Percentiles rank a stretch among this genome's conserved stretches.
phyloP scores from a whole-genome alignment of 2,329 filamentous ascomycete genomes.

The Aschersonia sp. region DNA sequence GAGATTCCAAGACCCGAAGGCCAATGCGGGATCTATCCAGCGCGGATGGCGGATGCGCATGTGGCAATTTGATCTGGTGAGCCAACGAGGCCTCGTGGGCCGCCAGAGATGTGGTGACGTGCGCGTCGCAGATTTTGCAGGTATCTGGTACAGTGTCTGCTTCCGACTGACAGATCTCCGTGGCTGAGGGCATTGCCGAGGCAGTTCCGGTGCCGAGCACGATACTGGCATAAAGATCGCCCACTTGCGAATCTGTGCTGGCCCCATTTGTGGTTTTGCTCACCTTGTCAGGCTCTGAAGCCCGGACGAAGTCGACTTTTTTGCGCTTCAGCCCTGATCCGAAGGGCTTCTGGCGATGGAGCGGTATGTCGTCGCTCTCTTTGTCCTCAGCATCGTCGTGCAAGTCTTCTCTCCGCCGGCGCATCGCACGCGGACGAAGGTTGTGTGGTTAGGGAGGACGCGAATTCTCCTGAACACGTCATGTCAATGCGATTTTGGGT shows the following conservation, averaged over 20 bases:
- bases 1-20: slow-evolving; percentile 46
- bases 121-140: slow-evolving; percentile 22
- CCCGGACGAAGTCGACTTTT: slow-evolving; percentile 42
- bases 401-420: slow-evolving; percentile 10
- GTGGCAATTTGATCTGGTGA: slow-evolving; percentile 55
- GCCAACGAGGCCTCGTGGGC: slow-evolving; percentile 49
- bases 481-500: slow-evolving; percentile 9
- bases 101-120: slow-evolving; percentile 14
- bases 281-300: slow-evolving; percentile 23
- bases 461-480: background rate
- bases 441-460: background rate
- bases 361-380: slow-evolving; percentile 31
- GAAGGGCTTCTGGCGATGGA: slow-evolving; percentile 39
- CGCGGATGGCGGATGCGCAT: slow-evolving; percentile 59
- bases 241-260: slow-evolving; percentile 18
- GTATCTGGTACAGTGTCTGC: slow-evolving; percentile 1
- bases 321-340: slow-evolving; percentile 41
- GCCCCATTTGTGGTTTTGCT: slow-evolving; percentile 11
- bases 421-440: slow-evolving; percentile 9
- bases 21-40: slow-evolving; percentile 59
- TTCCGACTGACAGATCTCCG: slow-evolving; percentile 2
- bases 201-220: slow-evolving; percentile 35
- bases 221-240: slow-evolving; percentile 52
- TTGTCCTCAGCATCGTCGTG: slow-evolving; percentile 4
- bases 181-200: slow-evolving; percentile 7